Percentiles rank a stretch among this genome's conserved stretches.
Conservation (phyloP, 306 rosid genomes). For the Prinsepia uniflora region DNA sequence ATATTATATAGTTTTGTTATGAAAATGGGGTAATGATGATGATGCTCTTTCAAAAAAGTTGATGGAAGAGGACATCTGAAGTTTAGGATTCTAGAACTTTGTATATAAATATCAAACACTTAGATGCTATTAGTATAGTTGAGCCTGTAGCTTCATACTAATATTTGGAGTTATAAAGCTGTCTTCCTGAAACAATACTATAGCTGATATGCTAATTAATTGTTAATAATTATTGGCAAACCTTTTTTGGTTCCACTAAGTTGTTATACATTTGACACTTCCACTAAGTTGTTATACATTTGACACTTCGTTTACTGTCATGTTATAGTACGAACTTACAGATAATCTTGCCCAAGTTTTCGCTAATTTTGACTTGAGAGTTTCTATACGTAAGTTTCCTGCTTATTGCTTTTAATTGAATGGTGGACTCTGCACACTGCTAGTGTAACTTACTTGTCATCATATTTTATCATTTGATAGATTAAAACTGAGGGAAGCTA, state of each 20-base stretch:
- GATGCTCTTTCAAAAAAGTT: not conserved
- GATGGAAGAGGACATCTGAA: not conserved
- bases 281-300: too few species aligned
- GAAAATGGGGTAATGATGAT: not conserved
- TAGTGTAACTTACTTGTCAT: conserved; percentile 8
- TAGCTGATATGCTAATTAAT: not conserved
- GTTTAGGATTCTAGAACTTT: too few species aligned
- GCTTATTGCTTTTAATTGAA: not conserved
- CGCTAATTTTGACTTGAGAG: not conserved
- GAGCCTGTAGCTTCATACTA: not conserved
- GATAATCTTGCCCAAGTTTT: not conserved
- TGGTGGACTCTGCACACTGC: not conserved
- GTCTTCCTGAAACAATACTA: not conserved
- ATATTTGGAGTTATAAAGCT: not conserved
- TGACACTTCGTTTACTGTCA: not conserved
- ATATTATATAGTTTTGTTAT: not conserved
- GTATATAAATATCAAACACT: too few species aligned
- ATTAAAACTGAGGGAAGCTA: conserved; percentile 16
- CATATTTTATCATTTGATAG: not conserved
- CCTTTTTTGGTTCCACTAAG: not conserved
- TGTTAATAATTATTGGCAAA: not conserved
- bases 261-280: not conserved
- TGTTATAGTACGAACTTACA: not conserved
- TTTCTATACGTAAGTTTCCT: not conserved
- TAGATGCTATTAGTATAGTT: not conserved